Evolutionary conservation across 2,329 filamentous ascomycete genomes (phyloP), one percentile per base, ranked within the genome.

Genomic region (Sporothrix phasma): DNA sequence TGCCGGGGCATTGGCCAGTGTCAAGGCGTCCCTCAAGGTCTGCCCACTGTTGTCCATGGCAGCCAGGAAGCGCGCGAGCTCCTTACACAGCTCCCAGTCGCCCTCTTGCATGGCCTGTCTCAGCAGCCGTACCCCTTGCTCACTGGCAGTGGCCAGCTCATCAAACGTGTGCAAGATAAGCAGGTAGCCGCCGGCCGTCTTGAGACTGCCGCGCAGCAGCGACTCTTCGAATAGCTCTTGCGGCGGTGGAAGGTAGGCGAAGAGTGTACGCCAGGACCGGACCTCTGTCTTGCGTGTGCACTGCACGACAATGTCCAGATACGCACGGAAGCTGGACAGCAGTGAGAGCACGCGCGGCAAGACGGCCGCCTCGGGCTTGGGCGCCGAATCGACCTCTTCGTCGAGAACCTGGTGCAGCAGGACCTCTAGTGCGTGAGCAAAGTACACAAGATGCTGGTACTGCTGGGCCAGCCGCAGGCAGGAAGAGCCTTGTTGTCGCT

Each of bases 261-360:
- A 99, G 1, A 99, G 80, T 0, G 94, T 97, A 66, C 89, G 87
- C 94, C 94, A 99, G 64, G 91, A 96, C 45, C 93, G 86, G 7
- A 96, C 86, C 73, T 99, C 94, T 0, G 94, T 99, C 76, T 99
- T 99, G 63, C 94, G 88, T 1, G 94, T 97, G 76, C 94, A 99
- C 76, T 96, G 94, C 22, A 99, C 88, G 26, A 99, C 88, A 65
- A 97, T 94, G 71, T 97, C 93, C 17, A 97, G 85, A 72, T 97
- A 99, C 65, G 91, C 85, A 64, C 87, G 88, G 74, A 91, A 89
- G 1, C 87, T 90, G 0, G 88, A 89, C 64, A 87, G 73, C 8
- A 87, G 79, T 0, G 84, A 87, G 24, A 87, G 73, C 1, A 87
- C 84, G 3, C 86, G 75, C 70, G 85, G 82, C 71, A 92, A 72